phyloP scores from a whole-genome alignment of 2,329 filamentous ascomycete species.

The Knufia fluminis region DNA sequence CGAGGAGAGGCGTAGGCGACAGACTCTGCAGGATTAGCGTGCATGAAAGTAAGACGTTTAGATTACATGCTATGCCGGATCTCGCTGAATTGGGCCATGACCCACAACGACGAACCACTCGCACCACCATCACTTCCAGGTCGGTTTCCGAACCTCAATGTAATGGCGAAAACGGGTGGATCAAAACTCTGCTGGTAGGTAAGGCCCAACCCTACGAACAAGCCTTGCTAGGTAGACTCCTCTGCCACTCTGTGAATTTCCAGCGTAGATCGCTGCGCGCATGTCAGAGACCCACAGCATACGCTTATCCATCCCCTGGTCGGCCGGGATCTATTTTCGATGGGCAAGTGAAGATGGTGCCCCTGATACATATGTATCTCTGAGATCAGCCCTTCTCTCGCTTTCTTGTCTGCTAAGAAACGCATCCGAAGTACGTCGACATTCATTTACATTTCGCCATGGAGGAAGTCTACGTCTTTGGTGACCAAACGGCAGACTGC shows the following conservation, averaged over 20 bases:
- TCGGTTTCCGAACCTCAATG: slow-evolving; percentile 21
- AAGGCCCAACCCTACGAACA: slow-evolving; percentile 13
- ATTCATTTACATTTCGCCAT: slow-evolving; percentile 15
- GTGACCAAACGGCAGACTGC: slow-evolving; percentile 38
- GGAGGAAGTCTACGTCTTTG: slow-evolving; percentile 37
- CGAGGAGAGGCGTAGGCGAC: slow-evolving; percentile 2
- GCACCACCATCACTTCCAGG: slow-evolving; percentile 11
- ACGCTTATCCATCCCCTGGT: slow-evolving; percentile 17
- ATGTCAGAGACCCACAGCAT: slow-evolving; percentile 19
- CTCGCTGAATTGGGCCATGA: slow-evolving; percentile 5
- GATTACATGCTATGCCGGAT: slow-evolving; percentile 8
- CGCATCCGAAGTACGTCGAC: slow-evolving; percentile 21
- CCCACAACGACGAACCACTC: slow-evolving; percentile 15
- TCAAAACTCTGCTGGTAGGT: slow-evolving; percentile 16
- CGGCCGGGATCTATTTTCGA: slow-evolving; percentile 22
- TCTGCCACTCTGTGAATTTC: slow-evolving; percentile 21
- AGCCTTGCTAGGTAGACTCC: slow-evolving; percentile 22
- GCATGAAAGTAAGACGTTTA: slow-evolving; percentile 10
- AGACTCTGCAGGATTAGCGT: background rate
- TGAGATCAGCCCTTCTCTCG: slow-evolving; percentile 13
- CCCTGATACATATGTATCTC: slow-evolving; percentile 10
- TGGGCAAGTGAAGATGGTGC: slow-evolving; percentile 8
- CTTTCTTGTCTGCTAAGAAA: slow-evolving; percentile 16
- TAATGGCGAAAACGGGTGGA: slow-evolving; percentile 15
- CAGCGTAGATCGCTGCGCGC: slow-evolving; percentile 21